A percentile compares a stretch with the other conserved stretches of the same genome.
These are phyloP conservation scores for Clarireedia paspali DNA, from an alignment of 2,329 filamentous ascomycete species.

Conservation along the genomic window DNA sequence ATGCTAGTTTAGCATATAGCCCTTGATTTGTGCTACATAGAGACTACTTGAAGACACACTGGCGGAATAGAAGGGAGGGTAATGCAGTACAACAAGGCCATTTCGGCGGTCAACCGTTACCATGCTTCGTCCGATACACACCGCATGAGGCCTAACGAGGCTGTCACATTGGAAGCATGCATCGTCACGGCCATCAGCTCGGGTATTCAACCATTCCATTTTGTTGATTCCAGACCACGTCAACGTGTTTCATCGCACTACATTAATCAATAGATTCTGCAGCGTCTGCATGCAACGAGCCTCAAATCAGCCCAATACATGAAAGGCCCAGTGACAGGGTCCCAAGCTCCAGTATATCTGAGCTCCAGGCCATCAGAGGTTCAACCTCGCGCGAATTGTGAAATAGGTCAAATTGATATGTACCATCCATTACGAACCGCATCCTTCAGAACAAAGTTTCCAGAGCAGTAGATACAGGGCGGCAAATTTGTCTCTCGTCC, in stretches of 20 bases:
- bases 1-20: background rate
- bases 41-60: background rate
- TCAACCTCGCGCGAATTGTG: background rate
- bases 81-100: constrained; percentile 5
- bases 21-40: background rate
- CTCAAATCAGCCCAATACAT: background rate
- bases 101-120: background rate
- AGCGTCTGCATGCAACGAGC: constrained; percentile 1
- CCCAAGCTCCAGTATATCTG: background rate
- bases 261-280: background rate
- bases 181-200: background rate
- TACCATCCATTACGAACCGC: constrained; percentile 79
- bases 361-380: background rate
- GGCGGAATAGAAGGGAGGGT: background rate
- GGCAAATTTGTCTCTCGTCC: constrained; percentile 59
- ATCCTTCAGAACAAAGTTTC: constrained; percentile 65
- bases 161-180: background rate
- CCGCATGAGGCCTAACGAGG: background rate
- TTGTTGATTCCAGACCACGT: constrained; percentile 3
- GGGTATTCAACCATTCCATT: background rate
- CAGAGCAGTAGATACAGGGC: constrained; percentile 85
- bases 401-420: constrained; percentile 31
- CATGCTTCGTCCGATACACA: background rate
- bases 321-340: background rate
- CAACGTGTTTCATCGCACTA: constrained; percentile 1